phyloP scores from a whole-genome alignment of 2,329 filamentous ascomycete genomes.

The Stagonosporopsis chrysanthemi region DNA sequence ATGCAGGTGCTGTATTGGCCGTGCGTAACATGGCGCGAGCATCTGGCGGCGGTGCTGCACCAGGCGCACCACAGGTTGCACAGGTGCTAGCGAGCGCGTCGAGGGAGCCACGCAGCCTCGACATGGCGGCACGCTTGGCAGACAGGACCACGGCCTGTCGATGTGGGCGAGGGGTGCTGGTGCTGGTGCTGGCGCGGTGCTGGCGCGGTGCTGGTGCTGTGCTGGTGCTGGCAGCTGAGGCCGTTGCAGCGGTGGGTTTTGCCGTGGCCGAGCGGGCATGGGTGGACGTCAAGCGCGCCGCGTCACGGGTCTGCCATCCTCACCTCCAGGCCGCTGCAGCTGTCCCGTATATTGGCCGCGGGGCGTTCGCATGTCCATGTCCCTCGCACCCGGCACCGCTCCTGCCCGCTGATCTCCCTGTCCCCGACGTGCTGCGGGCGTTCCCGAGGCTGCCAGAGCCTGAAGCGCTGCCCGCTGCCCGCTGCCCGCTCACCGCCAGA shows the following conservation, averaged over 20 bases:
- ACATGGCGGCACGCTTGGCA: not conserved
- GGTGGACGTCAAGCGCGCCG: constrained; percentile 31
- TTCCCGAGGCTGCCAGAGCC: constrained; percentile 30
- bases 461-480: no score
- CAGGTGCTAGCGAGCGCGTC: constrained; percentile 9
- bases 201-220: no score
- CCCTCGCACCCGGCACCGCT: constrained; percentile 27
- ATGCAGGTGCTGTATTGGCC: constrained; percentile 32
- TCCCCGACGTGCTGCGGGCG: constrained; percentile 26
- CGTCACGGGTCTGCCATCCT: constrained; percentile 28
- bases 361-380: constrained; percentile 43
- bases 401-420: constrained; percentile 26
- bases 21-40: constrained; percentile 33
- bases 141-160: not conserved
- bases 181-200: no score
- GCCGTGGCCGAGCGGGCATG: constrained; percentile 15
- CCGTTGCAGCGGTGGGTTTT: constrained; percentile 15
- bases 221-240: no score
- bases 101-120: no score
- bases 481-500: constrained; percentile 27
- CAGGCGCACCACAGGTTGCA: constrained; percentile 11
- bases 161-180: no score
- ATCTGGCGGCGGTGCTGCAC: constrained; percentile 12
- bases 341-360: constrained; percentile 36
- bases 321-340: constrained; percentile 22